Base-by-base conservation (phyloP, 1,139 yeast species). In the Geotrichum candidum region DNA sequence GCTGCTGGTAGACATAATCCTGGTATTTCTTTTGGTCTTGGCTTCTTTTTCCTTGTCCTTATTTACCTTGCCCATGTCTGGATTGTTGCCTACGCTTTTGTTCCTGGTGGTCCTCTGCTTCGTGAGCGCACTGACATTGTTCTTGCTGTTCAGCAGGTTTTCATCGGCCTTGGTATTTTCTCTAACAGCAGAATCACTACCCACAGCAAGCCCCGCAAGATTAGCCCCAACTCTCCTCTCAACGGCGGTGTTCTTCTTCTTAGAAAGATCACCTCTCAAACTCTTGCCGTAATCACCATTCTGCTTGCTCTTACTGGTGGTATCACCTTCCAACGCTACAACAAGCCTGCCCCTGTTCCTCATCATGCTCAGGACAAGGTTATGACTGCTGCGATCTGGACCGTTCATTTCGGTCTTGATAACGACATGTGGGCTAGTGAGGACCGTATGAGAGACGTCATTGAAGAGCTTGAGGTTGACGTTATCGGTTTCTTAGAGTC, bases 391-490 rank as follows among this genome's bases (percentile, higher is more conserved):
- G 99, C 97, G 71, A 92, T 94, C 66, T 94, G 99, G 99, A 94
- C 99, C 50, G 87, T 94, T 66, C 99, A 94, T 76, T 94, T 94
- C 72, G 99, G 97, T 25, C 81, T 94, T 61, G 99, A 94, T 73
- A 94, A 94, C 73, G 97, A 92, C 73, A 88, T 94, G 96, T 94
- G 99, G 99, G 95, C 96, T 0, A 85, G 94, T 67, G 98, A 94
- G 76, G 85, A 84, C 53, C 83, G 98, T 69, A 92, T 94, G 97
- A 79, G 86, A 62, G 86, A 88, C 68, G 82, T 94, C 61, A 85
- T 94, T 63, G 78, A 78, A 65, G 98, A 92, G 68, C 86, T 96
- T 58, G 95, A 94, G 76, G 76, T 94, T 31, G 99, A 94, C 74
- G 88, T 94, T 56, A 83, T 94, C 68, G 99, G 99, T 1, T 78